These are phyloP conservation scores for Parietaria judaica DNA, from an alignment of 306 rosid species.

Conservation along the genomic window DNA sequence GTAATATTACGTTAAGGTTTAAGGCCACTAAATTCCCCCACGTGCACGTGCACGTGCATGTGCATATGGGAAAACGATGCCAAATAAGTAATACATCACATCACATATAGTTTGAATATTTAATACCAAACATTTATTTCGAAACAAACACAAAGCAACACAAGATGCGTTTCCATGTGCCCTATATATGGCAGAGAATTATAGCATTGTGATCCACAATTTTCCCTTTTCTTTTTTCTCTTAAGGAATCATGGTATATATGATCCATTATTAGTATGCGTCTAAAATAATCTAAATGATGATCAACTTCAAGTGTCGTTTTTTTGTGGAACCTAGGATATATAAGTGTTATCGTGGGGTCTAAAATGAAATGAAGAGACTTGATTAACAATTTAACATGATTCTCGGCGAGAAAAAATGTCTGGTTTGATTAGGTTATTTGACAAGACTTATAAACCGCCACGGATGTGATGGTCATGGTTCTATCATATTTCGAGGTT, in stretches of 20 bases:
- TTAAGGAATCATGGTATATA: too few relatives aligned
- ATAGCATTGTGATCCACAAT: too few relatives aligned
- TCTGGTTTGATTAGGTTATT: neutral
- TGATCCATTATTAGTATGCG: too few relatives aligned
- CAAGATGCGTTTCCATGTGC: slow-evolving; percentile 8
- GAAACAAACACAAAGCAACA: neutral
- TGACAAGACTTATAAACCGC: neutral
- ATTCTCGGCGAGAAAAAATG: neutral
- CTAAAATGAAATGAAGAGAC: neutral
- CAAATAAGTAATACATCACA: neutral
- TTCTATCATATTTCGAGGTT: neutral
- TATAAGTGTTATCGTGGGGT: neutral
- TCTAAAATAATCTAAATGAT: too few relatives aligned
- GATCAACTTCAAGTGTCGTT: neutral
- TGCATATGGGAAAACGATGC: slow-evolving; percentile 16
- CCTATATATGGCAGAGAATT: neutral
- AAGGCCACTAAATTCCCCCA: slow-evolving; percentile 11
- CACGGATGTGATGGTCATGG: neutral
- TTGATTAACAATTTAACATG: neutral
- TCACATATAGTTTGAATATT: neutral
- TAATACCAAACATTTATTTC: neutral
- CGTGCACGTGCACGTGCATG: slow-evolving; percentile 27
- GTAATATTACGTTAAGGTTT: slow-evolving; percentile 8
- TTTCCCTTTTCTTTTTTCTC: too few relatives aligned
- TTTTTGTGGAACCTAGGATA: neutral